Base-by-base conservation (phyloP, 2,329 filamentous ascomycete genomes). In the Nemania sp. region DNA sequence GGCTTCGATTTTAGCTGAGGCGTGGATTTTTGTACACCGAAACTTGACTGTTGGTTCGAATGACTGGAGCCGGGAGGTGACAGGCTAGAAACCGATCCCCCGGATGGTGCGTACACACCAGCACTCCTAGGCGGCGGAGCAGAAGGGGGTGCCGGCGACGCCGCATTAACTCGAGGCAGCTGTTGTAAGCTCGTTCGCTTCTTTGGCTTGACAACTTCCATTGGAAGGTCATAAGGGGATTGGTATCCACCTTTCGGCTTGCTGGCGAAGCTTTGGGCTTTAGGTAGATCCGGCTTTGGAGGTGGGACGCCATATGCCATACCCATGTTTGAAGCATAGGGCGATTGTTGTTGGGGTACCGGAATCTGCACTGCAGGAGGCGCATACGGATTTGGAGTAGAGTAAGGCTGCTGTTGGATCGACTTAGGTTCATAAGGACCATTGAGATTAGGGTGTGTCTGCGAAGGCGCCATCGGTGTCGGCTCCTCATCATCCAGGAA, bases 201-300 rank as follows among this genome's bases (percentile, higher is more conserved):
- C 78, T 89, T 85, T 75, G 91, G 89, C 73, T 91, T 92, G 29
- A 92, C 87, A 32, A 99, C 87, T 62, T 98, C 95, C 80, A 96
- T 93, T 3, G 96, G 96, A 22, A 99, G 85, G 81, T 99, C 97
- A 75, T 98, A 99, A 0, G 96, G 96, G 22, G 95, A 98, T 56
- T 91, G 87, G 78, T 99, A 99, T 7, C 95, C 94, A 64, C 93
- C 93, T 80, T 97, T 98, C 2, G 93, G 84, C 79, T 97, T 97
- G 79, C 95, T 92, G 5, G 88, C 93, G 79, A 97, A 99, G 80
- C 95, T 98, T 77, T 97, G 89, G 0, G 88, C 85, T 80, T 89
- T 89, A 32, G 80, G 80, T 66, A 86, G 73, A 69, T 86, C 82
- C n/a, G 84, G 84, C 13, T 77, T 79, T 0, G 76, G 73, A 53